Conservation (phyloP, 176 grass and related monocot species). For the Microstegium vimineum region DNA sequence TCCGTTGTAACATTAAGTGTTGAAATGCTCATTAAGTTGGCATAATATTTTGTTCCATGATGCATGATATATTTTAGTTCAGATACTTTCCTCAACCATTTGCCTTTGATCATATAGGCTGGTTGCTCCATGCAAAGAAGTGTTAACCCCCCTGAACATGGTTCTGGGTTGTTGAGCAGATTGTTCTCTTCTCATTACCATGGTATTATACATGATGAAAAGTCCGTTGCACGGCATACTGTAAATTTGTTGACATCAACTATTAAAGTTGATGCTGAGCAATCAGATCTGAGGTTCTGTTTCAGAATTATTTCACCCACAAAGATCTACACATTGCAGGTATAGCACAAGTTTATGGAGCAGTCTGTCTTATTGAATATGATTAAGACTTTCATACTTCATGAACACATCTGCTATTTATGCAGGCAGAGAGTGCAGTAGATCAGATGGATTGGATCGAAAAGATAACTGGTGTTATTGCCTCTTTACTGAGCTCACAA, state of each 20-base stretch:
- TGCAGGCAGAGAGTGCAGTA: slow-evolving; percentile 84
- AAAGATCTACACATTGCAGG: slow-evolving; percentile 94
- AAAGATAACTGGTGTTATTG: slow-evolving; percentile 98
- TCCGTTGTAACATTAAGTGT: slow-evolving; percentile 6
- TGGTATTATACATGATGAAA: slow-evolving; percentile 81
- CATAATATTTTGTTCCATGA: slow-evolving; percentile 5
- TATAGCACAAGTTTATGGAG: slow-evolving; percentile 32
- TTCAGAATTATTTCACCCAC: slow-evolving; percentile 97
- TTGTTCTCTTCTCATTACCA: slow-evolving; percentile 99
- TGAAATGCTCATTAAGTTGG: slow-evolving; percentile 22
- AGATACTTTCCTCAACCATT: slow-evolving; percentile 30
- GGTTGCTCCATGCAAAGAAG: slow-evolving; percentile 56
- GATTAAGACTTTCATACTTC: slow-evolving; percentile 11
- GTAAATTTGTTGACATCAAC: slow-evolving; percentile 96
- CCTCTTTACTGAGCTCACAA: slow-evolving; percentile 78
- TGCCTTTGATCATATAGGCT: slow-evolving; percentile 50
- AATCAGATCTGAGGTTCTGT: slow-evolving; percentile 94
- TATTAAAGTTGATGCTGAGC: slow-evolving; percentile 89
- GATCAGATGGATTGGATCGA: slow-evolving; percentile 99
- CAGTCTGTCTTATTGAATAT: slow-evolving; percentile 20
- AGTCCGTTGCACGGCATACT: slow-evolving; percentile 92
- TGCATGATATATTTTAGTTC: slow-evolving; percentile 13
- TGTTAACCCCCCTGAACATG: slow-evolving; percentile 59
- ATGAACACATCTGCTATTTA: slow-evolving; percentile 32
- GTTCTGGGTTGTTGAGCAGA: slow-evolving; percentile 92